Evolutionary conservation across 441 rosid genomes (phyloP).

Genomic region (Kokia cookei): DNA sequence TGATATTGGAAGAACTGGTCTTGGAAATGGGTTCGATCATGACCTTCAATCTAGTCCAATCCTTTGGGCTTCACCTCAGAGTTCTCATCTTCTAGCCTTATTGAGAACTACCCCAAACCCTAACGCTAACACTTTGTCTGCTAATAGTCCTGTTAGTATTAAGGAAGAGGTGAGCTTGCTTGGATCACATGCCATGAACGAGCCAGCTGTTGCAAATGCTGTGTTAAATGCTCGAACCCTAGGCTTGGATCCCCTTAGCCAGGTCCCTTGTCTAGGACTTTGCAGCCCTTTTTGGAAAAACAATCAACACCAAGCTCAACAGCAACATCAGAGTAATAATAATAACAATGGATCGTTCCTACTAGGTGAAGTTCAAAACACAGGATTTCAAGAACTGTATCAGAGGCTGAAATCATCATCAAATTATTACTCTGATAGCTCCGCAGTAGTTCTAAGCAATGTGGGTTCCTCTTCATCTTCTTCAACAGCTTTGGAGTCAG

Average conservation of each 20-base stretch:
- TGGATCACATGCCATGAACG: slow-evolving; percentile 30
- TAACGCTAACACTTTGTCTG: slow-evolving; percentile 32
- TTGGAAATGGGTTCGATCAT: slow-evolving; percentile 33
- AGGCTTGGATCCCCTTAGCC: slow-evolving; percentile 31
- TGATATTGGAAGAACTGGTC: slow-evolving; percentile 41
- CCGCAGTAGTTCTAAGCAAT: slow-evolving; percentile 31
- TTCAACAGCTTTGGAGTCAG: slow-evolving; percentile 38
- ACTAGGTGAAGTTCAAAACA: slow-evolving; percentile 36
- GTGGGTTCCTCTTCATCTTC: slow-evolving; percentile 24
- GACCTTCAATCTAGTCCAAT: slow-evolving; percentile 38
- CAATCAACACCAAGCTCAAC: slow-evolving; percentile 15
- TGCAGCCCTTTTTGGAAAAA: slow-evolving; percentile 46
- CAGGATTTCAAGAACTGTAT: slow-evolving; percentile 55
- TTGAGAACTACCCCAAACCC: slow-evolving; percentile 43
- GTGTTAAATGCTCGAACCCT: slow-evolving; percentile 25
- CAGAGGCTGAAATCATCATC: slow-evolving; percentile 53
- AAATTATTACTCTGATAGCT: slow-evolving; percentile 25
- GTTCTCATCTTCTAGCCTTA: slow-evolving; percentile 46
- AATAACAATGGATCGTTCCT: slow-evolving; percentile 18
- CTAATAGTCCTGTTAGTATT: slow-evolving; percentile 9
- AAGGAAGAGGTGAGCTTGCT: slow-evolving; percentile 41
- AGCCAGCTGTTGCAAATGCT: slow-evolving; percentile 15
- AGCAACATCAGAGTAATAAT: slow-evolving; percentile 25
- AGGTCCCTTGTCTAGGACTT: slow-evolving; percentile 35
- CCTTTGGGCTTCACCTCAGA: slow-evolving; percentile 50